Conservation (phyloP, 306 rosid species). For the Vigna radiata region DNA sequence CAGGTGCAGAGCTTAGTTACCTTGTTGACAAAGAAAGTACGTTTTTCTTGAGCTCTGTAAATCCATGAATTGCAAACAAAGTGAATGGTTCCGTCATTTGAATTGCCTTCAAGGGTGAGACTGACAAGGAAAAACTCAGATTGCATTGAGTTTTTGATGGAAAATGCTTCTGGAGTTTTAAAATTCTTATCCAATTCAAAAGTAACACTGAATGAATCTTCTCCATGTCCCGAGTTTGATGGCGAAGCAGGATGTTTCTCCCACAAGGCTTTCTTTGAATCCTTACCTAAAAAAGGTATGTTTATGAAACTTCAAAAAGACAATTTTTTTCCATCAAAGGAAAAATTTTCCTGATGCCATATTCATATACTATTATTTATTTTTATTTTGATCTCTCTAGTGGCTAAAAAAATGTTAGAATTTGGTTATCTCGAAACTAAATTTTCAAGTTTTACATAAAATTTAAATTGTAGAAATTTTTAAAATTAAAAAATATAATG, state of each 20-base stretch:
- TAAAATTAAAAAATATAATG: too few relatives aligned
- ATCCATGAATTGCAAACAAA: conserved; percentile 79
- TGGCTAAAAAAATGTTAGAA: too few relatives aligned
- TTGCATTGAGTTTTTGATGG: conserved; percentile 51
- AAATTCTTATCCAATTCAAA: conserved; percentile 58
- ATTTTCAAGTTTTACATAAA: too few relatives aligned
- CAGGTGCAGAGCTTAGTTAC: conserved; percentile 33
- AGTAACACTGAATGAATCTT: conserved; percentile 49
- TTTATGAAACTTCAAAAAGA: background rate
- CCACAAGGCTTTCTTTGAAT: conserved; percentile 56
- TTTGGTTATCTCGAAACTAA: too few relatives aligned
- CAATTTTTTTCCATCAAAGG: background rate
- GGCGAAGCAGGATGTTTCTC: conserved; percentile 52
- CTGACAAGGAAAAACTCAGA: conserved; percentile 65
- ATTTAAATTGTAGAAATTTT: too few relatives aligned
- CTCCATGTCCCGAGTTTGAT: conserved; percentile 48
- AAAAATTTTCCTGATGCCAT: too few relatives aligned
- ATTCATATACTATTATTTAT: too few relatives aligned
- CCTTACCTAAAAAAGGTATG: conserved; percentile 38
- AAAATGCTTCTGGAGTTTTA: conserved; percentile 66
- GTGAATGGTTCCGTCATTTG: conserved; percentile 49
- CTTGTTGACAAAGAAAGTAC: conserved; percentile 69
- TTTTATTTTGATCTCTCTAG: too few relatives aligned
- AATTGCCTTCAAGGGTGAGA: conserved; percentile 63
- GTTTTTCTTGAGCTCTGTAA: conserved; percentile 53